These are phyloP conservation scores for Psilocybe azurescens DNA, from an alignment of 768 basidiomycete species.

Conservation along the genomic window DNA sequence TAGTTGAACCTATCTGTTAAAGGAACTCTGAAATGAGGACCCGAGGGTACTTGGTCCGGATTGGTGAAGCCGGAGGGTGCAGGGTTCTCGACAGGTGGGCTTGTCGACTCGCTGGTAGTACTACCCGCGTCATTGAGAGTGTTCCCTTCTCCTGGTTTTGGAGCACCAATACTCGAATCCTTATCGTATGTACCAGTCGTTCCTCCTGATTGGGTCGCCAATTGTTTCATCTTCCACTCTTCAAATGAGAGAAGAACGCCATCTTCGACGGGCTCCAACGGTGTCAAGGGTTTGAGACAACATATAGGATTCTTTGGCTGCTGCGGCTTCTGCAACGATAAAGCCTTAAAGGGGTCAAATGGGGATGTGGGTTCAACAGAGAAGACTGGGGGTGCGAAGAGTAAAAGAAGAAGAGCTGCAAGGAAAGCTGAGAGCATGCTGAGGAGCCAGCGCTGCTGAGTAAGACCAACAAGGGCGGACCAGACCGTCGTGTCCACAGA, in stretches of 20 bases:
- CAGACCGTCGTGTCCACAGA: neutral
- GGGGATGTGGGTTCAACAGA: constrained; percentile 35
- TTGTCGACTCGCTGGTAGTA: constrained; percentile 10
- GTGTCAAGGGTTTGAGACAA: constrained; percentile 62
- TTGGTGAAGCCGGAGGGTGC: constrained; percentile 7
- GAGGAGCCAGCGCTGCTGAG: neutral
- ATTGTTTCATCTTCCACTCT: constrained; percentile 83
- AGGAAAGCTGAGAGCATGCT: constrained; percentile 32
- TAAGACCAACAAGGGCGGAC: neutral
- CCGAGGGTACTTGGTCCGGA: constrained; percentile 9
- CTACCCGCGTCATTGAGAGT: constrained; percentile 7
- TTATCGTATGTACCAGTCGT: constrained; percentile 32
- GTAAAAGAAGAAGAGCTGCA: constrained; percentile 38
- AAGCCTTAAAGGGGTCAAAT: constrained; percentile 67
- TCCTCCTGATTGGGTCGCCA: constrained; percentile 40
- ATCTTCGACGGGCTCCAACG: constrained; percentile 57
- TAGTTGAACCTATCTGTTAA: constrained; percentile 93
- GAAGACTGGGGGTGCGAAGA: constrained; percentile 41
- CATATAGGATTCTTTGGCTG: constrained; percentile 66
- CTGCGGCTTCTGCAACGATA: constrained; percentile 55
- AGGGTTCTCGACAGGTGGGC: constrained; percentile 7
- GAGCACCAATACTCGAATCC: constrained; percentile 25
- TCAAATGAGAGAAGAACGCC: constrained; percentile 81
- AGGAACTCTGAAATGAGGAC: constrained; percentile 53
- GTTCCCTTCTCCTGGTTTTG: constrained; percentile 3